Conservation (phyloP, 1,139 yeast species). For the Saccharomyces hybrid region DNA sequence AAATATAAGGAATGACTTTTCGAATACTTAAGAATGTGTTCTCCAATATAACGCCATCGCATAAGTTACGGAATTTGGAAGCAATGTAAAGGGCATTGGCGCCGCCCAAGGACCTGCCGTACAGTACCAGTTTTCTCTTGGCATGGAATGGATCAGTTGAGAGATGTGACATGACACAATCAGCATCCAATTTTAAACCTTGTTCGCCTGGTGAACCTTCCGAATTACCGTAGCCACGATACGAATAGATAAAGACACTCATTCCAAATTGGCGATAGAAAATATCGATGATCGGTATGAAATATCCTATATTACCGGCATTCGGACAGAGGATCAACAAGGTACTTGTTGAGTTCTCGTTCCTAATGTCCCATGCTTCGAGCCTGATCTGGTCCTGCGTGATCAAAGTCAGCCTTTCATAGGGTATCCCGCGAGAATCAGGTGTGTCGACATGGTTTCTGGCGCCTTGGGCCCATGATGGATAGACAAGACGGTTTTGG, state of each 20-base stretch:
- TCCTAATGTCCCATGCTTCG: conserved; percentile 41
- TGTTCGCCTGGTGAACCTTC: conserved; percentile 70
- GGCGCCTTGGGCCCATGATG: conserved; percentile 74
- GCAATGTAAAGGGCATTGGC: conserved; percentile 88
- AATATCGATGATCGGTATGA: conserved; percentile 71
- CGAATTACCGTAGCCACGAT: conserved; percentile 87
- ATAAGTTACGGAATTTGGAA: conserved; percentile 41
- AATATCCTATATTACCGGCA: conserved; percentile 95
- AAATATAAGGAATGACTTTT: conserved; percentile 74
- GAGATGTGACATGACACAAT: conserved; percentile 58
- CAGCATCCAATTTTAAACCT: conserved; percentile 81
- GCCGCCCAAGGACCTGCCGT: conserved; percentile 92
- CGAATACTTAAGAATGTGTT: conserved; percentile 78
- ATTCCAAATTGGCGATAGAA: conserved; percentile 59
- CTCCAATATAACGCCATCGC: conserved; percentile 67
- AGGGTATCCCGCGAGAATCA: conserved; percentile 60
- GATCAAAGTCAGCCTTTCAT: conserved; percentile 49
- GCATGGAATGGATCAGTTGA: conserved; percentile 43
- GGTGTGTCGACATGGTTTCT: conserved; percentile 75
- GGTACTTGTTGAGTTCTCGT: conserved; percentile 48
- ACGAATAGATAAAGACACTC: conserved; percentile 80
- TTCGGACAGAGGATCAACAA: conserved; percentile 79
- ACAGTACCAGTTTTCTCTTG: conserved; percentile 51
- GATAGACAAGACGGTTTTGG: conserved; percentile 71
- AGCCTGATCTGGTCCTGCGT: conserved; percentile 63